Evolutionary conservation across 176 grass and related monocot species (phyloP).

Genomic region (Alopecurus myosuroides): DNA sequence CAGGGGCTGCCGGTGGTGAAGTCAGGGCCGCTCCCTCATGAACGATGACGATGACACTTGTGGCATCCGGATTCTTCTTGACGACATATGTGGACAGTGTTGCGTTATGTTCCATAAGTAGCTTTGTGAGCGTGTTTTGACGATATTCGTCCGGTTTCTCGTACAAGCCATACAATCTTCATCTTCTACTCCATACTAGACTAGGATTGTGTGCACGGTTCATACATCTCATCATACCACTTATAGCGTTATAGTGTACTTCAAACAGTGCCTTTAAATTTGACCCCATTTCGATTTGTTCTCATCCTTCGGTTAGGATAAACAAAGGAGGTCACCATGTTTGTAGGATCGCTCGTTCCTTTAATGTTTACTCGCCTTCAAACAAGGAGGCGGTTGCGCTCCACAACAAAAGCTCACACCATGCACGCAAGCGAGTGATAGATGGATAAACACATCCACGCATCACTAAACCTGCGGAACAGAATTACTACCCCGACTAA

Average conservation of each 20-base stretch:
- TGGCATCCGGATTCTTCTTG: not conserved
- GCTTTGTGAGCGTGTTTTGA: not conserved
- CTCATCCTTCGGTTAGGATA: not conserved
- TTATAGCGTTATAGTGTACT: not conserved
- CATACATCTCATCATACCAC: not conserved
- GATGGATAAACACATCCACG: not conserved
- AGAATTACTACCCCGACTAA: not conserved
- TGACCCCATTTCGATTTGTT: not conserved
- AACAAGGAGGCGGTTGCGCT: conserved; percentile 15
- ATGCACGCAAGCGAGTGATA: not conserved
- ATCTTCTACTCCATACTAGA: too few species aligned
- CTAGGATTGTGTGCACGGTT: not conserved
- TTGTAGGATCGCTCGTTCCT: conserved; percentile 2
- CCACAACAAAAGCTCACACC: not conserved
- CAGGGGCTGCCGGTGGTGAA: not conserved
- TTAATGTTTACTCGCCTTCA: not conserved
- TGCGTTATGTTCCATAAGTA: not conserved
- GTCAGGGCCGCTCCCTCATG: not conserved
- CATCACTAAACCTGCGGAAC: not conserved
- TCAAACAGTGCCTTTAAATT: not conserved
- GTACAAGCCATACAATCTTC: not conserved
- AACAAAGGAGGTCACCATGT: not conserved
- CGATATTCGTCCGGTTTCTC: not conserved
- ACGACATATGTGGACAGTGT: not conserved
- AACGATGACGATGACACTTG: not conserved